phyloP scores from a whole-genome alignment of 257 asterid genomes.

The Nicotiana obtusifolia region DNA sequence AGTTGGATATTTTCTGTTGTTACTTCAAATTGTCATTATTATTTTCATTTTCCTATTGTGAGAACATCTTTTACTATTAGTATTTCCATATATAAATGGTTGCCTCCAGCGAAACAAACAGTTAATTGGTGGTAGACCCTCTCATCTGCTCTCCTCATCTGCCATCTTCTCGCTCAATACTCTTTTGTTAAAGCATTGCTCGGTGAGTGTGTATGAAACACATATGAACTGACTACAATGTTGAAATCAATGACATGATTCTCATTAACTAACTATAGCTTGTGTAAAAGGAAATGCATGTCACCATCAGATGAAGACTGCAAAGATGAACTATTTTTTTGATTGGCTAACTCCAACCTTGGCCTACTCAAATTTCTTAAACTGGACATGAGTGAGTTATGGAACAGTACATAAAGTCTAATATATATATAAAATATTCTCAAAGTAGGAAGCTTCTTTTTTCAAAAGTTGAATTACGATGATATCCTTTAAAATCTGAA shows the following conservation, averaged over 20 bases:
- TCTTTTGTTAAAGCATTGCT: not conserved
- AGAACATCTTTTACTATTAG: not conserved
- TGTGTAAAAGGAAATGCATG: not conserved
- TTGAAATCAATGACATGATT: not conserved
- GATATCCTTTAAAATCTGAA: no score
- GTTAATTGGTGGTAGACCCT: not conserved
- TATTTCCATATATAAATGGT: not conserved
- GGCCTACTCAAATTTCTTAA: not conserved
- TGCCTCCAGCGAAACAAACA: not conserved
- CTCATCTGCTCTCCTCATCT: slow-evolving; percentile 1
- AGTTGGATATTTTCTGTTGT: not conserved
- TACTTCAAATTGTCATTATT: not conserved
- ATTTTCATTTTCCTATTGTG: not conserved
- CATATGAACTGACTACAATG: not conserved
- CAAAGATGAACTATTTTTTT: not conserved
- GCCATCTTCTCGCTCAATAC: not conserved
- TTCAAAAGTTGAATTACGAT: no score
- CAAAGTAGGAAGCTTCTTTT: no score
- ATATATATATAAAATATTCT: no score
- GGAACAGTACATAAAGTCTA: no score
- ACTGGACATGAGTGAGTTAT: no score
- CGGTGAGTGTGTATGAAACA: not conserved
- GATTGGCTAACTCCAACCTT: not conserved
- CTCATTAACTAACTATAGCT: not conserved
- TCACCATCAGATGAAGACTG: not conserved